Conservation (phyloP, 768 basidiomycete genomes). For the Boletus rufocinnamomeus region DNA sequence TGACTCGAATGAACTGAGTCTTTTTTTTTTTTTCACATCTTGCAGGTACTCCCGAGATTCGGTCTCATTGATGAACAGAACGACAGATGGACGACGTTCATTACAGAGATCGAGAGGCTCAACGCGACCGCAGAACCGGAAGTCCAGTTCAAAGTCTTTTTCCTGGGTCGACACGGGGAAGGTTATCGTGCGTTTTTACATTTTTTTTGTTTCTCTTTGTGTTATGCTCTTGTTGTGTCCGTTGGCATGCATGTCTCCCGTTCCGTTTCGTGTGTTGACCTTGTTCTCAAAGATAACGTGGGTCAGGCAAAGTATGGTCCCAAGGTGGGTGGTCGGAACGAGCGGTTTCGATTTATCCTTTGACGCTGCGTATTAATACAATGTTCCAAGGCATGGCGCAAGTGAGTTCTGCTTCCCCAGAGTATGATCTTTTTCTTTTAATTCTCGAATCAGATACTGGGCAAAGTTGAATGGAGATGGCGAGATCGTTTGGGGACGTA, state of each 20-base stretch:
- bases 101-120: conserved; percentile 43
- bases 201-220: not conserved
- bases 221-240: not conserved
- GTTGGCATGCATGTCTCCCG: not conserved
- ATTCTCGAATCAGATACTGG: conserved; percentile 49
- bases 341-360: not conserved
- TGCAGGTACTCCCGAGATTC: conserved; percentile 24
- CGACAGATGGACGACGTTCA: conserved; percentile 51
- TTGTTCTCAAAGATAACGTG: conserved; percentile 56
- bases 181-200: conserved; percentile 39
- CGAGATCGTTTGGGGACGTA: conserved; percentile 73
- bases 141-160: conserved; percentile 52
- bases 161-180: conserved; percentile 70
- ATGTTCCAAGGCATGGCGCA: conserved; percentile 51
- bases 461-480: conserved; percentile 64
- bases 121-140: conserved; percentile 16
- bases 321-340: conserved; percentile 28
- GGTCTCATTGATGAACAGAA: conserved; percentile 44
- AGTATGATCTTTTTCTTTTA: not conserved
- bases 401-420: conserved; percentile 40
- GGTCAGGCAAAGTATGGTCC: conserved; percentile 67
- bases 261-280: not conserved
- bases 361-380: not conserved
- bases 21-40: not conserved
- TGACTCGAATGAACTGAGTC: not conserved